A percentile compares a stretch with the other conserved stretches of the same genome.
Conservation (phyloP, 78 protist genomes). For the Chrysochromulina tobinii region DNA sequence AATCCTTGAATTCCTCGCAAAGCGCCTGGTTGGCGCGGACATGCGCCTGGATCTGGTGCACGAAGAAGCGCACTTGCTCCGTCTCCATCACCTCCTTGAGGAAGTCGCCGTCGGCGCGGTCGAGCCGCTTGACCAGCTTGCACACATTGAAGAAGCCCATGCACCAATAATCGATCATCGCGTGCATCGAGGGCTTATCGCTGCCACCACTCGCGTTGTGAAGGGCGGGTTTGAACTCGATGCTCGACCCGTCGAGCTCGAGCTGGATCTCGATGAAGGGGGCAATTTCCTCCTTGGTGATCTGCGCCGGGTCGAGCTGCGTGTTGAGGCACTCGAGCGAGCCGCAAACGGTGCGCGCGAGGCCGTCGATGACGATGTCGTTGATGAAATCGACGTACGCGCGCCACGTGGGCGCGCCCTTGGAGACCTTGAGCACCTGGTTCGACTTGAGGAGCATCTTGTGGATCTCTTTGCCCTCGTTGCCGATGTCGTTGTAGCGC, state of each 20-base stretch:
- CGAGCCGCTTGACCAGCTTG: constrained; percentile 47
- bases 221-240: background rate
- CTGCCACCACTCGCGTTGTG: background rate
- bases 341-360: background rate
- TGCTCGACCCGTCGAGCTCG: background rate
- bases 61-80: background rate
- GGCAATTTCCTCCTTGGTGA: background rate
- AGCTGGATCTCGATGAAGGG: constrained; percentile 56
- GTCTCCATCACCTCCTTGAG: constrained; percentile 17
- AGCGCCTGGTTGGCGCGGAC: background rate
- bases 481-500: constrained; percentile 4
- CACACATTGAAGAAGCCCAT: constrained; percentile 14
- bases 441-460: constrained; percentile 2
- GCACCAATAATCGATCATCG: constrained; percentile 24
- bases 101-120: constrained; percentile 57
- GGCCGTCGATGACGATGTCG: constrained; percentile 43
- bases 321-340: constrained; percentile 48
- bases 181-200: constrained; percentile 12
- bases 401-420: constrained; percentile 49
- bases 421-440: background rate
- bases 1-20: constrained; percentile 11
- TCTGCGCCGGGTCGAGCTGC: constrained; percentile 35
- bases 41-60: background rate
- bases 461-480: constrained; percentile 49
- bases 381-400: constrained; percentile 65